These are phyloP conservation scores for Hanseniaspora uvarum DNA, from an alignment of 1,139 yeast genomes.

Conservation along the genomic window DNA sequence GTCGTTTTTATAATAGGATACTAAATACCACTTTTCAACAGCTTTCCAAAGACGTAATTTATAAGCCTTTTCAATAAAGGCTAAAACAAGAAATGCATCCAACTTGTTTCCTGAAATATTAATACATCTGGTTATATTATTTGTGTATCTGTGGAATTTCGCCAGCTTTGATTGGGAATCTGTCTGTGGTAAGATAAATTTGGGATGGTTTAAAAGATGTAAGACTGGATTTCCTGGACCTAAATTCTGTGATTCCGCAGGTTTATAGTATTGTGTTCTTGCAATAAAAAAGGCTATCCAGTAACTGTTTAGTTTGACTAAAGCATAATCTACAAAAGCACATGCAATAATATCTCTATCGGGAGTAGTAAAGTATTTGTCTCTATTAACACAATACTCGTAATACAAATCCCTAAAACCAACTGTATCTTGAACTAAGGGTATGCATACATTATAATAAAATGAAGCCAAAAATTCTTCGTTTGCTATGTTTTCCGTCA, in stretches of 20 bases:
- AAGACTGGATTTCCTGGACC: slow-evolving; percentile 4
- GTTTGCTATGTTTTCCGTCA: slow-evolving; percentile 5
- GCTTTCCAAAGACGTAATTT: background rate
- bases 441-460: slow-evolving; percentile 7
- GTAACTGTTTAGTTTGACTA: slow-evolving; percentile 2
- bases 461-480: slow-evolving; percentile 12
- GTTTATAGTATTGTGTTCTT: slow-evolving; percentile 13
- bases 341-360: slow-evolving; percentile 8
- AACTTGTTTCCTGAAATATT: background rate
- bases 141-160: slow-evolving; percentile 11
- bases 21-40: slow-evolving; percentile 9
- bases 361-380: background rate
- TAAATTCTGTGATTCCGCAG: background rate
- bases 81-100: slow-evolving; percentile 2
- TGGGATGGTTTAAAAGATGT: background rate
- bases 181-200: background rate
- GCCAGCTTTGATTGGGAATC: background rate
- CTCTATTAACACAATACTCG: slow-evolving; percentile 14
- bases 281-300: slow-evolving; percentile 15
- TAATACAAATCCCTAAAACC: slow-evolving; percentile 10
- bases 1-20: background rate
- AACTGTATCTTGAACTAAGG: background rate
- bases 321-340: slow-evolving; percentile 5
- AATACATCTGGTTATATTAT: slow-evolving; percentile 1
- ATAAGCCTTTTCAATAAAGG: slow-evolving; percentile 7